Percentiles rank a stretch among this genome's conserved stretches.
Conservation (phyloP, 768 basidiomycete species). For the Boletales sp. region DNA sequence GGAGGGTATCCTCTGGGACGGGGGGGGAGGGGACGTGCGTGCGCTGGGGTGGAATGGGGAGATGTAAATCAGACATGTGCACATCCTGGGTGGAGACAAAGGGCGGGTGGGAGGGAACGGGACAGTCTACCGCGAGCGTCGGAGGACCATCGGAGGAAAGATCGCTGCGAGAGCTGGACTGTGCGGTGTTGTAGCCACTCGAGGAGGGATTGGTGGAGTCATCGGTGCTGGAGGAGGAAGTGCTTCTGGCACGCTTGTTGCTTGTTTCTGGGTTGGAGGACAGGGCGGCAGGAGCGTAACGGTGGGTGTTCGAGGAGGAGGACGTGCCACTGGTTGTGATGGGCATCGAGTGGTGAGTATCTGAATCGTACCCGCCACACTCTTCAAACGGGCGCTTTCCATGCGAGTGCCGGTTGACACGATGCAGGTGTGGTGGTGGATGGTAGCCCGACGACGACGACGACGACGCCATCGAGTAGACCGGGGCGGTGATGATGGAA, state of each 20-base stretch:
- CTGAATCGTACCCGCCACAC: slow-evolving; percentile 32
- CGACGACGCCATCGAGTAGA: slow-evolving; percentile 12
- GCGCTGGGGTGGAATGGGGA: slow-evolving; percentile 20
- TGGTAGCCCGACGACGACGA: slow-evolving; percentile 19
- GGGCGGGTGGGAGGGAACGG: slow-evolving; percentile 30
- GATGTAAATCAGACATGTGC: slow-evolving; percentile 43
- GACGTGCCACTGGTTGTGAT: slow-evolving; percentile 23
- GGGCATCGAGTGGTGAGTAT: slow-evolving; percentile 27
- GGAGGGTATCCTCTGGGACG: slow-evolving; percentile 36
- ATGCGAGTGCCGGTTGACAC: slow-evolving; percentile 23
- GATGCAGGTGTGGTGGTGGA: slow-evolving; percentile 22
- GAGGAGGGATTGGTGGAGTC: slow-evolving; percentile 31
- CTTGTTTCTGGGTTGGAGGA: slow-evolving; percentile 41
- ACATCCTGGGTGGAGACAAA: slow-evolving; percentile 45
- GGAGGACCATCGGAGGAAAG: slow-evolving; percentile 20
- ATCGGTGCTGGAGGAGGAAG: slow-evolving; percentile 43
- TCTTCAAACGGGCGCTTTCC: slow-evolving; percentile 33
- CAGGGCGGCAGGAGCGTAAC: slow-evolving; percentile 6
- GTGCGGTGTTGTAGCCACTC: slow-evolving; percentile 33
- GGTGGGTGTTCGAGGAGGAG: slow-evolving; percentile 15
- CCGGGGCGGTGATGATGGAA: slow-evolving; percentile 20
- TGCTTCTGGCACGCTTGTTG: slow-evolving; percentile 57
- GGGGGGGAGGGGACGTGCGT: slow-evolving; percentile 11
- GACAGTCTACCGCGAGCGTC: slow-evolving; percentile 10
- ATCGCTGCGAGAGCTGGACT: slow-evolving; percentile 33